Base-by-base conservation (phyloP, 352 stramenopile genomes). In the Detonula confervacea region DNA sequence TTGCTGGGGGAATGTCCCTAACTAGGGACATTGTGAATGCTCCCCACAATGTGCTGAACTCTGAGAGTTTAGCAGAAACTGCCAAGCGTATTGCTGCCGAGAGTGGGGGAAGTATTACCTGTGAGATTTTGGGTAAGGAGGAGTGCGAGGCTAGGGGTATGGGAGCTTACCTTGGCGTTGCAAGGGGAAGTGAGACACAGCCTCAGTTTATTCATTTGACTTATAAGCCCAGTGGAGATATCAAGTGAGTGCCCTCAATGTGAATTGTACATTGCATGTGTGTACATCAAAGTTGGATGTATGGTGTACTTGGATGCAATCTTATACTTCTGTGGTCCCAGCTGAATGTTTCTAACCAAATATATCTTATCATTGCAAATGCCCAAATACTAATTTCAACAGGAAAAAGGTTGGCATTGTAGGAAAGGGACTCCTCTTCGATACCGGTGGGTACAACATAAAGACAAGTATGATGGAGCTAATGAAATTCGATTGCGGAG, bases 401-500 rank as follows among this genome's bases (percentile, higher is more conserved):
- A 79, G 59, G 9, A 94, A 91, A 76, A 93, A 92, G 62, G 85
- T 96, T 33, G 91, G 86, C 9, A 73, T 96, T 22, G 70, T 96
- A 70, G 93, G 93, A 6, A 96, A 96, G 81, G 94, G 94, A 30
- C 85, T 97, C 0, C 87, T 91, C 0, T 97, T 96, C 78, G 93
- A 97, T 74, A 94, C 89, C 25, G 92, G 93, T 68, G 93, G 93
- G 24, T 96, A 96, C 89, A 96, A 96, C 73, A 94, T 97, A 71
- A 95, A 96, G 74, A 94, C 88, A 5, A 65, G 74, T 0, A 96
- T 96, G 91, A 97, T 97, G 85, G 93, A 96, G 75, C 75, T 96
- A 7, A 97, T 95, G 91, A 97, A 97, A 79, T 96, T 97, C 73
- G 94, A 97, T 77, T 96, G 95, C 83, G 94, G 94, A 35, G 94